Evolutionary conservation across 1,139 yeast species (phyloP).

Genomic region (Lodderomyces parapsilosis): DNA sequence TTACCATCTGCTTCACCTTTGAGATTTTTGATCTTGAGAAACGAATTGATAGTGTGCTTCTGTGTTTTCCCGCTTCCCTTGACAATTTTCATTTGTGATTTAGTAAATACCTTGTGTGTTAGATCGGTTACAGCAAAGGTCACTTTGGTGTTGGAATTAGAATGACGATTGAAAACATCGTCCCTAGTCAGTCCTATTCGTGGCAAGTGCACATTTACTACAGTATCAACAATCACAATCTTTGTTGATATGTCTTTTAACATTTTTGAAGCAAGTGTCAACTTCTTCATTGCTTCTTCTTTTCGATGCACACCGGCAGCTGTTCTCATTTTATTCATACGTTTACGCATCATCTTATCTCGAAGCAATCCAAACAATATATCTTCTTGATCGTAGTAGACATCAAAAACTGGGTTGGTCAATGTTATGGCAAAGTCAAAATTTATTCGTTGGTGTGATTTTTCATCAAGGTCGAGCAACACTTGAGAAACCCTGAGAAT

Average conservation of each 20-base stretch:
- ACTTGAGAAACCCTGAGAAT: constrained; percentile 13
- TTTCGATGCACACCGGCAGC: constrained; percentile 14
- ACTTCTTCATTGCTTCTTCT: constrained; percentile 10
- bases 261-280: constrained; percentile 12
- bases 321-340: constrained; percentile 12
- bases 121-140: constrained; percentile 25
- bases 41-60: constrained; percentile 17
- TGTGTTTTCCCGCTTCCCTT: background rate
- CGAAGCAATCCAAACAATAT: constrained; percentile 12
- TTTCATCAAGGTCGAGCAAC: constrained; percentile 12
- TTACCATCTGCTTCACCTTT: constrained; percentile 35
- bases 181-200: constrained; percentile 19
- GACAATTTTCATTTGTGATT: constrained; percentile 10
- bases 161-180: constrained; percentile 27
- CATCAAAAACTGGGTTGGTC: constrained; percentile 35
- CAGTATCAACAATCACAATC: constrained; percentile 33
- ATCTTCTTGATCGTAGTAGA: constrained; percentile 41
- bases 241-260: constrained; percentile 24
- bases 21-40: constrained; percentile 33
- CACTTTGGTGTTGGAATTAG: constrained; percentile 29
- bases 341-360: constrained; percentile 12
- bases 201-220: constrained; percentile 32
- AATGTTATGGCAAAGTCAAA: constrained; percentile 21
- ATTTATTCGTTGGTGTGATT: constrained; percentile 15
- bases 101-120: constrained; percentile 28